Conservation (phyloP, 1,139 yeast species). For the Candida tropicalis region DNA sequence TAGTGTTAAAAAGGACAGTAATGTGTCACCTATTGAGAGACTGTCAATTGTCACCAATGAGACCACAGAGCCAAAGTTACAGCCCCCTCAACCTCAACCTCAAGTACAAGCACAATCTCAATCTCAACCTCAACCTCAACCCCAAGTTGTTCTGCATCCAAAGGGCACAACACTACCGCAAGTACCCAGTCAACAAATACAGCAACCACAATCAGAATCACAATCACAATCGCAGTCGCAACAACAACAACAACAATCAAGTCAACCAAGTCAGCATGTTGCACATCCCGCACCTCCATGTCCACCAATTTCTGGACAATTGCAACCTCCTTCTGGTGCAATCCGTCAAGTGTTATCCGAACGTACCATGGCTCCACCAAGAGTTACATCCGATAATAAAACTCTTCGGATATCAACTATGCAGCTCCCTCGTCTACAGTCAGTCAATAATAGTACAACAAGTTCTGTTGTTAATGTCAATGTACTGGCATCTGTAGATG, state of each 20-base stretch:
- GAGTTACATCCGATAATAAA: conserved; percentile 37
- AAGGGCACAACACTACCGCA: not conserved
- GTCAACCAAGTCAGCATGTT: not conserved
- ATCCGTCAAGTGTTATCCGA: conserved; percentile 7
- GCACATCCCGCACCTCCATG: no score
- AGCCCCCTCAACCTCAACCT: not conserved
- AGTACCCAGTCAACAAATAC: not conserved
- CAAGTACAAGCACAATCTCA: not conserved
- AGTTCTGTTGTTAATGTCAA: conserved; percentile 38
- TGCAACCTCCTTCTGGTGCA: not conserved
- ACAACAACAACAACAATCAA: conserved; percentile 2
- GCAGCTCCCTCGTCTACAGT: conserved; percentile 21
- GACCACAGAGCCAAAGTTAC: not conserved
- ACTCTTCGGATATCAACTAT: conserved; percentile 32
- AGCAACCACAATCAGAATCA: not conserved
- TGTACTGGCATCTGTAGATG: conserved; percentile 30
- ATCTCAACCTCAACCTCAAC: not conserved
- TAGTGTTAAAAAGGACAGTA: not conserved
- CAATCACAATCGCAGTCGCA: not conserved
- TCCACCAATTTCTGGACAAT: not conserved
- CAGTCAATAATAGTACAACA: conserved; percentile 27
- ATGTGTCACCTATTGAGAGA: conserved; percentile 2
- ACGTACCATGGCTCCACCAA: conserved; percentile 18
- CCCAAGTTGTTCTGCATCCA: not conserved
- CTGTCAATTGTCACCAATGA: conserved; percentile 3